Evolutionary conservation across 345 rosid genomes (phyloP).

Genomic region (Turritis glabra): DNA sequence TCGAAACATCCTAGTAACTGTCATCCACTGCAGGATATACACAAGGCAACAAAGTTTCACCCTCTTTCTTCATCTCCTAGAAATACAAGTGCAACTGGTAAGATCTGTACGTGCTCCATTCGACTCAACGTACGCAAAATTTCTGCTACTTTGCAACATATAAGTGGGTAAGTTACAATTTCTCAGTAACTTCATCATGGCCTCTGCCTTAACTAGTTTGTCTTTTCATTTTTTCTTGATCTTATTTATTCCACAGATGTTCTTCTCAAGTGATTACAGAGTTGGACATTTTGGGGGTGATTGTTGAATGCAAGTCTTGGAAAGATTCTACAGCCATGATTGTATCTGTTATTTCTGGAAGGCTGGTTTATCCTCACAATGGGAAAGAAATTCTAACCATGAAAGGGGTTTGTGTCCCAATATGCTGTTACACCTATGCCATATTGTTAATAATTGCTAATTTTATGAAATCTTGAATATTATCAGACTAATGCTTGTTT

Average conservation of each 20-base stretch:
- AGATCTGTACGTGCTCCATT: slow-evolving; percentile 55
- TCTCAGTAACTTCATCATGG: slow-evolving; percentile 1
- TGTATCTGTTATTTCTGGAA: slow-evolving; percentile 49
- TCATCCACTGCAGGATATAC: slow-evolving; percentile 67
- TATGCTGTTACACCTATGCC: slow-evolving; percentile 19
- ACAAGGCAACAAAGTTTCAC: slow-evolving; percentile 82
- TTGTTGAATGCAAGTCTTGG: slow-evolving; percentile 65
- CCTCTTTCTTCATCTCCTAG: slow-evolving; percentile 48
- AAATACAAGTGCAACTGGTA: slow-evolving; percentile 48
- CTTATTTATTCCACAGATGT: slow-evolving; percentile 45
- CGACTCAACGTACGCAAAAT: slow-evolving; percentile 52
- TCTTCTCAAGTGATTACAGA: slow-evolving; percentile 51
- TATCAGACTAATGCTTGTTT: slow-evolving; percentile 16
- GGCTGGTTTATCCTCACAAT: slow-evolving; percentile 53
- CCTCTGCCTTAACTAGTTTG: neutral
- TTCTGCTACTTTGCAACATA: slow-evolving; percentile 55
- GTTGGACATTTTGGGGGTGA: slow-evolving; percentile 53
- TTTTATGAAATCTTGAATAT: slow-evolving; percentile 24
- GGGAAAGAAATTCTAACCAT: slow-evolving; percentile 55
- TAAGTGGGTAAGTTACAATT: slow-evolving; percentile 42
- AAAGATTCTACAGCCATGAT: slow-evolving; percentile 53
- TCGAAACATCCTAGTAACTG: slow-evolving; percentile 9
- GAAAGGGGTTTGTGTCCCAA: slow-evolving; percentile 52
- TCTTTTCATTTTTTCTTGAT: slow-evolving; percentile 18
- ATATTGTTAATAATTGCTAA: slow-evolving; percentile 10